phyloP scores from a whole-genome alignment of 805 yeast species.

The Zygosaccharomyces rouxii region DNA sequence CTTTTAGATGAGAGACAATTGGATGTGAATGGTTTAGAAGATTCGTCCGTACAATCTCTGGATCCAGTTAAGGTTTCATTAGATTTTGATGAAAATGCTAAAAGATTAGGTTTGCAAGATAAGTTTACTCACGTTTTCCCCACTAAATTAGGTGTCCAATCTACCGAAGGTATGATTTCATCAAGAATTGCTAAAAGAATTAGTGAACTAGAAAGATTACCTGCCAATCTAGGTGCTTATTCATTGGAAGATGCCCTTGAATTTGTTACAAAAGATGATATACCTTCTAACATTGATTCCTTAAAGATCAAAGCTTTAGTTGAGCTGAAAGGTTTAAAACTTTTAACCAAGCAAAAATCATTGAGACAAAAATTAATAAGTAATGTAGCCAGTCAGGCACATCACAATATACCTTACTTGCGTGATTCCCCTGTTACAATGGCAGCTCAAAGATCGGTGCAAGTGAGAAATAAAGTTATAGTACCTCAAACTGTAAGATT shows the following conservation, averaged over 20 bases:
- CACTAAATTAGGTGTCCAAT: constrained; percentile 43
- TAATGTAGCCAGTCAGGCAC: constrained; percentile 51
- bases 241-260: constrained; percentile 41
- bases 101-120: constrained; percentile 30
- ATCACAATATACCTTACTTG: constrained; percentile 48
- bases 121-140: constrained; percentile 27
- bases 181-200: constrained; percentile 55
- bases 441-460: constrained; percentile 66
- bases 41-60: neutral
- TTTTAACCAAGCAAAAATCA: constrained; percentile 66
- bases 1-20: constrained; percentile 31
- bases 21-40: neutral
- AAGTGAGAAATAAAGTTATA: constrained; percentile 62
- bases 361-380: constrained; percentile 57
- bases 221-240: constrained; percentile 65
- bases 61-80: constrained; percentile 27
- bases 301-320: constrained; percentile 62
- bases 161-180: constrained; percentile 50
- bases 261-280: constrained; percentile 42
- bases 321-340: constrained; percentile 63
- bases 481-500: constrained; percentile 71
- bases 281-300: constrained; percentile 47
- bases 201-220: constrained; percentile 57
- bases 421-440: constrained; percentile 51
- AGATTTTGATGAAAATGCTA: constrained; percentile 32